Base-by-base conservation (phyloP, 192 early-diverging fungal genomes). In the Coemansia sp. region DNA sequence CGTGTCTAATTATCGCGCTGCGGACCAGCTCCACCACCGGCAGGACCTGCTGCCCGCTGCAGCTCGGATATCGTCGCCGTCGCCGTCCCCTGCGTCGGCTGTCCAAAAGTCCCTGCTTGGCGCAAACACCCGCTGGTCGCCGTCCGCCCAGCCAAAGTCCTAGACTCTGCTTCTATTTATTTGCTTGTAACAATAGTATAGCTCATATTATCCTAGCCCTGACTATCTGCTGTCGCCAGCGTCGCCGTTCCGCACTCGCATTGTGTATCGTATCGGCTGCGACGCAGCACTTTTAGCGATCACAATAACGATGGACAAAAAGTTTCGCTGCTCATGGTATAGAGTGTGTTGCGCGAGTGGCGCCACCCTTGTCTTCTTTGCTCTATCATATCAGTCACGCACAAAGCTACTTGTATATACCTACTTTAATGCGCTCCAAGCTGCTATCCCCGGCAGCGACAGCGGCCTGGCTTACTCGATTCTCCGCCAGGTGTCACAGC, bases 41-140 rank as follows among this genome's bases (percentile, higher is more conserved):
- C 29, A 54, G 29, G 29, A 54, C 17, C 29, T 54, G 51, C 27
- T 54, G 51, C 32, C 32, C 7, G 32, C 32, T 35, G 32, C 7
- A 5, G 32, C 22, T 38, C 58, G n/a, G 58, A 29, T 56, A 56
- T 56, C 67, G 68, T 47, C 45, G 47, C 25, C 45, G 49, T 42
- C 61, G 45, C 60, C 22, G 61, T 45, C 54, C 10, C 61, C 51
- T n/a, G 32, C 42, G 32, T n/a, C 38, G 37, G 49, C 32, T 11
- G 39, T 41, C 39, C 56, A 19, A 54, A 54, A 54, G 29, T 54
- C 51, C 29, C 27, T 54, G 29, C 51, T 54, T 31, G 51, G 51
- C 6, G 51, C 51, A n/a, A 54, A 32, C 27, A 63, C 41, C 27
- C 71, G 71, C 71, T 73, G 71, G 71, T 73, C 71, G 37, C 71